Evolutionary conservation across 2,329 filamentous ascomycete genomes (phyloP).

Genomic region (Clonostachys sp.): DNA sequence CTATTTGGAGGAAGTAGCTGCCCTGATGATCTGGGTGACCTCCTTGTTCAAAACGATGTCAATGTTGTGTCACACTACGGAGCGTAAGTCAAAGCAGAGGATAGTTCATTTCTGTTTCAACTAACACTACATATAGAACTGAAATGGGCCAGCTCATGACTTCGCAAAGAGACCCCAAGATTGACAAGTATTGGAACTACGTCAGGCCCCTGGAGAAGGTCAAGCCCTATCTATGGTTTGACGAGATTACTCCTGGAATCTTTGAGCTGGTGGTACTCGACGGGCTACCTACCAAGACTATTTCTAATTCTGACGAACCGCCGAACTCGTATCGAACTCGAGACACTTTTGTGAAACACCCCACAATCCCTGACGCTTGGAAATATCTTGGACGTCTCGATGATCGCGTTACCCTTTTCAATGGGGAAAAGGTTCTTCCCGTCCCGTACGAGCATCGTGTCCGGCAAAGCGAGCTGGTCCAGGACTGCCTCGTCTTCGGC

Average conservation of each 20-base stretch:
- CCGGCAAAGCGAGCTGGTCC: conserved; percentile 43
- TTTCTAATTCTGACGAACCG: conserved; percentile 25
- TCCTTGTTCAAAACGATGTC: conserved; percentile 45
- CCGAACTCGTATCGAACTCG: conserved; percentile 36
- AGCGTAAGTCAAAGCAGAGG: conserved; percentile 26
- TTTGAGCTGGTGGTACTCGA: conserved; percentile 30
- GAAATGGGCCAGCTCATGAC: conserved; percentile 61
- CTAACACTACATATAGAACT: conserved; percentile 26
- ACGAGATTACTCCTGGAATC: conserved; percentile 18
- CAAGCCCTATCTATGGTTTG: conserved; percentile 14
- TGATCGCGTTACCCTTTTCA: conserved; percentile 37
- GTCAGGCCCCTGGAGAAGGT: conserved; percentile 31
- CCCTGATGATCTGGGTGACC: conserved; percentile 54
- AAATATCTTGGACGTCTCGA: conserved; percentile 39
- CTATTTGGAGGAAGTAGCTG: conserved; percentile 54
- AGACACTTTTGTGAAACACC: conserved; percentile 36
- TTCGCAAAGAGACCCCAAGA: conserved; percentile 41
- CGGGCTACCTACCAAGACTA: conserved; percentile 27
- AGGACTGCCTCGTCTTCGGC: conserved; percentile 55
- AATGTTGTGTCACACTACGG: conserved; percentile 53
- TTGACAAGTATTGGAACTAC: conserved; percentile 58
- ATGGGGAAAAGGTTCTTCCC: conserved; percentile 43
- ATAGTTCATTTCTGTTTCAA: not conserved
- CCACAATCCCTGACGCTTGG: conserved; percentile 32
- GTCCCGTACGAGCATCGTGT: conserved; percentile 47